A percentile compares a stretch with the other conserved stretches of the same genome.
phyloP scores from a whole-genome alignment of 139 green algal genomes.

The Volvox africanus region DNA sequence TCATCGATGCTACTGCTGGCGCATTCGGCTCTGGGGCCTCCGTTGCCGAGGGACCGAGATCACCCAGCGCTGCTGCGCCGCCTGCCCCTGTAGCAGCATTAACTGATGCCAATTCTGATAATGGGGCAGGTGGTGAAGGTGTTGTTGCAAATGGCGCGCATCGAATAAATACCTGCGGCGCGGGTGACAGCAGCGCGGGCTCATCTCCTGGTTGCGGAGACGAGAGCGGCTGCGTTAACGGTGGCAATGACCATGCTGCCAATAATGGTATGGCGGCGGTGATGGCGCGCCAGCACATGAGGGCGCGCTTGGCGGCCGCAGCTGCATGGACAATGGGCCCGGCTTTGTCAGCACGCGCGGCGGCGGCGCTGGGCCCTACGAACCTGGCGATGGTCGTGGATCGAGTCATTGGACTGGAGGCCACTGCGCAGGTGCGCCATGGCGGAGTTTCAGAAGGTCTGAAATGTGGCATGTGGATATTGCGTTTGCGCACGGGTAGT shows the following conservation, averaged over 20 bases:
- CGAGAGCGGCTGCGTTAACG: too few relatives aligned
- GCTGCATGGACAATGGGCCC: constrained; percentile 4
- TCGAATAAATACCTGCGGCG: too few relatives aligned
- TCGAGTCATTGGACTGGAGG: neutral
- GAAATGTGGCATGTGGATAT: neutral
- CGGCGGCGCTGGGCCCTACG: neutral
- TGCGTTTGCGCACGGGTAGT: too few relatives aligned
- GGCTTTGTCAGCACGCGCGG: neutral
- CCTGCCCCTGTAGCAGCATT: neutral
- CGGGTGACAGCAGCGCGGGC: too few relatives aligned
- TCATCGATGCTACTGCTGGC: too few relatives aligned
- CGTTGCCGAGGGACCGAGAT: neutral
- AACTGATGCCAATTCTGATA: too few relatives aligned
- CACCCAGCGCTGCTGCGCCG: neutral
- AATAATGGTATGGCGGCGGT: neutral
- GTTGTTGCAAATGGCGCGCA: too few relatives aligned
- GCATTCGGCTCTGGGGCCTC: too few relatives aligned
- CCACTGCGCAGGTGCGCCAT: constrained; percentile 11
- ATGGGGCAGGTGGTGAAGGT: too few relatives aligned
- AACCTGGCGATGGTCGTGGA: constrained; percentile 16
- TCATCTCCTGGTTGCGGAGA: too few relatives aligned
- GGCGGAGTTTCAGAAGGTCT: neutral
- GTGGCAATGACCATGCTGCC: neutral
- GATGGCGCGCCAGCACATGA: neutral
- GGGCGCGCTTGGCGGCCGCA: neutral